phyloP scores from a whole-genome alignment of 768 basidiomycete species.

The Termitomyces sp. region DNA sequence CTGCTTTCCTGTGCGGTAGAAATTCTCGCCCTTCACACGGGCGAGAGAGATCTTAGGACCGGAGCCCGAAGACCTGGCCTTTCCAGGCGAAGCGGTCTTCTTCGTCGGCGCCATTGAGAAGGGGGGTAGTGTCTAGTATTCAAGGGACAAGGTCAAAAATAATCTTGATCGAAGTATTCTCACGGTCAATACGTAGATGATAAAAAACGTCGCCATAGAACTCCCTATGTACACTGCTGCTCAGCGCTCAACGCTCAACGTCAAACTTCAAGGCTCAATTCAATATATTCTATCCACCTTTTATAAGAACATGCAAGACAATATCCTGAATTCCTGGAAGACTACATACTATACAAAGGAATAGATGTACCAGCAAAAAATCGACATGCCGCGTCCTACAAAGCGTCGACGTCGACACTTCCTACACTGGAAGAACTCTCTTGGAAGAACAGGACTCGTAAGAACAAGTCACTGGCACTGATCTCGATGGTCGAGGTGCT shows the following conservation, averaged over 20 bases:
- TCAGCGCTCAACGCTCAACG: too few species aligned
- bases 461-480: conserved; percentile 57
- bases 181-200: conserved; percentile 5
- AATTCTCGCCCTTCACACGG: conserved; percentile 91
- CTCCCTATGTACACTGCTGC: too few species aligned
- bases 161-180: conserved; percentile 13
- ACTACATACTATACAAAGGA: neutral
- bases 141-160: conserved; percentile 6
- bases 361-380: conserved; percentile 45
- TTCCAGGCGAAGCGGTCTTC: conserved; percentile 30
- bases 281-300: neutral
- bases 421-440: conserved; percentile 49
- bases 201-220: too few species aligned
- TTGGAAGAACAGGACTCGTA: conserved; percentile 50
- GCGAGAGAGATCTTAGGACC: conserved; percentile 50
- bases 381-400: conserved; percentile 59
- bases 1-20: conserved; percentile 94
- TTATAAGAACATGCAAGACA: neutral
- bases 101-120: conserved; percentile 34
- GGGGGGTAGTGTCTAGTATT: neutral
- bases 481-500: conserved; percentile 46
- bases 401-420: conserved; percentile 49
- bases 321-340: neutral
- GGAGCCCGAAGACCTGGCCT: conserved; percentile 37
- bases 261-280: too few species aligned